A percentile compares a stretch with the other conserved stretches of the same genome.
phyloP scores from a whole-genome alignment of 192 early-diverging fungal genomes.

The Nowakowskiella sp. region DNA sequence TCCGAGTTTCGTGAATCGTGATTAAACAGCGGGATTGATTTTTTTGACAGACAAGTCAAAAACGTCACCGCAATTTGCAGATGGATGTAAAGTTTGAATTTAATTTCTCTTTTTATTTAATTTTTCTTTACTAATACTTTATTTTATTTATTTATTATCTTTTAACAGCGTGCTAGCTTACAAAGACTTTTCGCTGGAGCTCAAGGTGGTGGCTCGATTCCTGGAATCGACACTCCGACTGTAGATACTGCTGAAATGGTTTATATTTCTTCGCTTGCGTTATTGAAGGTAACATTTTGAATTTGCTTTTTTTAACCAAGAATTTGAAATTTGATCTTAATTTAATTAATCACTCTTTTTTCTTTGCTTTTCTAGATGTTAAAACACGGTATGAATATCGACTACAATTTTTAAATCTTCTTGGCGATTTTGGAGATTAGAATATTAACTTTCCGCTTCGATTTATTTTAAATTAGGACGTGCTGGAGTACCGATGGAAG shows the following conservation, averaged over 20 bases:
- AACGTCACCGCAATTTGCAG: too few relatives aligned
- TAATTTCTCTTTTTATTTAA: too few relatives aligned
- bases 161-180: too few relatives aligned
- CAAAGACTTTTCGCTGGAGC: too few relatives aligned
- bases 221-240: slow-evolving; percentile 73
- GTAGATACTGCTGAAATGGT: slow-evolving; percentile 98
- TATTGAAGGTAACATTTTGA: slow-evolving; percentile 69
- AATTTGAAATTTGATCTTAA: background rate
- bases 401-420: background rate
- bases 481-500: slow-evolving; percentile 98
- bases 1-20: too few relatives aligned
- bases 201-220: background rate
- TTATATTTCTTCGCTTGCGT: slow-evolving; percentile 96
- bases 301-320: background rate
- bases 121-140: too few relatives aligned
- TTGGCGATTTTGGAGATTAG: slow-evolving; percentile 9
- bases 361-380: slow-evolving; percentile 55
- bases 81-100: too few relatives aligned
- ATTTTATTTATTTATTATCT: too few relatives aligned
- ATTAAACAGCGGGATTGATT: too few relatives aligned
- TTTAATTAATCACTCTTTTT: background rate
- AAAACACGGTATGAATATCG: slow-evolving; percentile 64
- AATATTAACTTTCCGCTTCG: too few relatives aligned
- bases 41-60: too few relatives aligned
- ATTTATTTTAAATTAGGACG: slow-evolving; percentile 65